Evolutionary conservation across 306 rosid genomes (phyloP).

Genomic region (Lathyrus aphaca): DNA sequence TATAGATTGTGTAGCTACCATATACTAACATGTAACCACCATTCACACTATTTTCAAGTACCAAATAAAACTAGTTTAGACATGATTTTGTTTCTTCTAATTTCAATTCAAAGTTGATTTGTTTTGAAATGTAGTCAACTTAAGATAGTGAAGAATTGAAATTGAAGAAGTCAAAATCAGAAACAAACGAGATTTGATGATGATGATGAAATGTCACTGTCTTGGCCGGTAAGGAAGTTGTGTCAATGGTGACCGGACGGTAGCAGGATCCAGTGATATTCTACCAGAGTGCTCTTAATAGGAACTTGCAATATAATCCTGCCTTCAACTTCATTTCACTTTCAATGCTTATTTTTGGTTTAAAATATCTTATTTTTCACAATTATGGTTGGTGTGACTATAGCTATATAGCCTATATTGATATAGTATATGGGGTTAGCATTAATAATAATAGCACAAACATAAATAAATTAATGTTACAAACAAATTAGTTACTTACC

Average conservation of each 20-base stretch:
- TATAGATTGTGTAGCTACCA: neutral
- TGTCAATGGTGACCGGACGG: slow-evolving; percentile 50
- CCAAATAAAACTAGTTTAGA: slow-evolving; percentile 10
- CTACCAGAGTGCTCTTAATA: slow-evolving; percentile 50
- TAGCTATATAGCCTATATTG: slow-evolving; percentile 29
- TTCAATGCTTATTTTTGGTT: slow-evolving; percentile 32
- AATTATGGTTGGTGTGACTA: slow-evolving; percentile 45
- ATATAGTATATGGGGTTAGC: slow-evolving; percentile 30
- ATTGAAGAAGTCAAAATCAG: slow-evolving; percentile 36
- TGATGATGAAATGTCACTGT: slow-evolving; percentile 46
- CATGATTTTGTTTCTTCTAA: slow-evolving; percentile 10
- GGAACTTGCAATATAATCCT: slow-evolving; percentile 46
- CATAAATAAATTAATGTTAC: neutral
- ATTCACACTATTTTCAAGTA: slow-evolving; percentile 42
- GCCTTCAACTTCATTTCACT: slow-evolving; percentile 37
- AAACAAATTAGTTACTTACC: neutral
- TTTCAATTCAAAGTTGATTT: neutral
- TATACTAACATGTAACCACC: slow-evolving; percentile 31
- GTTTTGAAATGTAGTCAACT: slow-evolving; percentile 41
- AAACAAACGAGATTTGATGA: slow-evolving; percentile 41
- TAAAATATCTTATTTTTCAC: slow-evolving; percentile 37
- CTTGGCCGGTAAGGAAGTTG: slow-evolving; percentile 54
- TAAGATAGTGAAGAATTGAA: slow-evolving; percentile 27
- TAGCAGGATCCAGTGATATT: slow-evolving; percentile 45
- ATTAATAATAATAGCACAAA: neutral